phyloP scores from a whole-genome alignment of 352 stramenopile species.

The Pythium periplocum region DNA sequence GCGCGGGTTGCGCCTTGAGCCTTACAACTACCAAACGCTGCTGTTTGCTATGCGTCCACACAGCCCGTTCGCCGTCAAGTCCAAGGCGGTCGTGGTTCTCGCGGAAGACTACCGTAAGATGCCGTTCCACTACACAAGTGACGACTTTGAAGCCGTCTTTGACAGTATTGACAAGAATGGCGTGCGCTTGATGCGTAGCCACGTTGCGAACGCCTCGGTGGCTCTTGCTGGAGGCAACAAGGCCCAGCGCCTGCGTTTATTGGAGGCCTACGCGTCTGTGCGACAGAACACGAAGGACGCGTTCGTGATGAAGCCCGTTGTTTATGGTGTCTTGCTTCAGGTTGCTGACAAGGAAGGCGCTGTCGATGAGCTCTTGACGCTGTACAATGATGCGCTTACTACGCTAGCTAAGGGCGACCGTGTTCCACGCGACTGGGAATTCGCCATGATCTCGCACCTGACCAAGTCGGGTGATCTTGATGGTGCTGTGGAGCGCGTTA shows the following conservation, averaged over 20 bases:
- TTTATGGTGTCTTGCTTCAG: constrained; percentile 42
- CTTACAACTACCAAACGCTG: constrained; percentile 40
- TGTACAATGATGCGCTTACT: constrained; percentile 46
- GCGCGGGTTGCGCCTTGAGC: constrained; percentile 21
- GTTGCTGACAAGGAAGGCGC: constrained; percentile 29
- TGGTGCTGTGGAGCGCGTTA: constrained; percentile 28
- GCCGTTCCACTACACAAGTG: constrained; percentile 31
- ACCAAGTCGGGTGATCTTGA: constrained; percentile 27
- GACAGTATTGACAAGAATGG: constrained; percentile 32
- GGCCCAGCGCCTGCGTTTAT: constrained; percentile 45
- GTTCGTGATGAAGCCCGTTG: constrained; percentile 37
- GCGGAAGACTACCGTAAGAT: constrained; percentile 8
- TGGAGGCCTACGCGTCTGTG: constrained; percentile 44
- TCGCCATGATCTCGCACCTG: constrained; percentile 36
- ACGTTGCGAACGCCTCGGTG: constrained; percentile 27
- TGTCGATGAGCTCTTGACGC: constrained; percentile 26
- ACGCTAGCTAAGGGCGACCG: constrained; percentile 19
- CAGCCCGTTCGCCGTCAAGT: constrained; percentile 13
- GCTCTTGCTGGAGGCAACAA: constrained; percentile 39
- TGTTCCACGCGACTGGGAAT: constrained; percentile 43
- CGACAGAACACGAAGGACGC: constrained; percentile 25
- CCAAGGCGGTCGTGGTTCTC: constrained; percentile 13
- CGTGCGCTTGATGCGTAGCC: constrained; percentile 35
- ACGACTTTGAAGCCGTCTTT: constrained; percentile 32
- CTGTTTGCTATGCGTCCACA: constrained; percentile 37